A percentile compares a stretch with the other conserved stretches of the same genome.
These are phyloP conservation scores for Fistulinella cinereoalba DNA, from an alignment of 1,284 basidiomycete genomes.

Conservation along the genomic window DNA sequence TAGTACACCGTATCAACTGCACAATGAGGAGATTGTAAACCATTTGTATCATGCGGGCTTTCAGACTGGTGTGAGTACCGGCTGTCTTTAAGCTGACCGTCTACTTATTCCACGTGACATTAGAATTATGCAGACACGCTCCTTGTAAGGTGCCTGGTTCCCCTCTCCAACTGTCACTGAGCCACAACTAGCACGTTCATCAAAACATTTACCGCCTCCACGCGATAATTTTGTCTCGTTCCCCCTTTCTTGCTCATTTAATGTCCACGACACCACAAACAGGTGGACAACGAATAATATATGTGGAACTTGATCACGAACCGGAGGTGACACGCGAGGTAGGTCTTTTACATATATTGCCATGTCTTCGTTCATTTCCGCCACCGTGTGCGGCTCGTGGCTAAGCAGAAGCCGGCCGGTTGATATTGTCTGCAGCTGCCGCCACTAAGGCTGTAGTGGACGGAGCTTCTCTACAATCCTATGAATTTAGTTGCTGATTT, in stretches of 20 bases:
- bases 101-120: slow-evolving; percentile 14
- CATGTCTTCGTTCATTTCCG: slow-evolving; percentile 25
- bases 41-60: slow-evolving; percentile 77
- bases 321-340: slow-evolving; percentile 83
- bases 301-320: slow-evolving; percentile 71
- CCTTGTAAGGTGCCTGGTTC: slow-evolving; percentile 48
- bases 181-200: slow-evolving; percentile 61
- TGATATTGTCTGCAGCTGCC: slow-evolving; percentile 10
- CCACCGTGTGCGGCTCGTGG: slow-evolving; percentile 25
- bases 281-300: slow-evolving; percentile 62
- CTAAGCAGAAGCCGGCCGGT: slow-evolving; percentile 17
- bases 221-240: slow-evolving; percentile 80
- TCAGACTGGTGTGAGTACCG: slow-evolving; percentile 66
- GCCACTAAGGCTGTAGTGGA: slow-evolving; percentile 20
- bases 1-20: slow-evolving; percentile 51
- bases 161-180: slow-evolving; percentile 13
- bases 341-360: slow-evolving; percentile 32
- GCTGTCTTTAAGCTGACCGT: slow-evolving; percentile 6
- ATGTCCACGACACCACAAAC: slow-evolving; percentile 72
- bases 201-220: slow-evolving; percentile 73
- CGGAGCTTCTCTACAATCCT: slow-evolving; percentile 11
- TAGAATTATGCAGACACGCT: slow-evolving; percentile 81
- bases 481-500: slow-evolving; percentile 17
- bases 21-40: slow-evolving; percentile 70
- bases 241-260: slow-evolving; percentile 80